phyloP scores from a whole-genome alignment of 495 filamentous ascomycete species.

The Podospora tetraspora region DNA sequence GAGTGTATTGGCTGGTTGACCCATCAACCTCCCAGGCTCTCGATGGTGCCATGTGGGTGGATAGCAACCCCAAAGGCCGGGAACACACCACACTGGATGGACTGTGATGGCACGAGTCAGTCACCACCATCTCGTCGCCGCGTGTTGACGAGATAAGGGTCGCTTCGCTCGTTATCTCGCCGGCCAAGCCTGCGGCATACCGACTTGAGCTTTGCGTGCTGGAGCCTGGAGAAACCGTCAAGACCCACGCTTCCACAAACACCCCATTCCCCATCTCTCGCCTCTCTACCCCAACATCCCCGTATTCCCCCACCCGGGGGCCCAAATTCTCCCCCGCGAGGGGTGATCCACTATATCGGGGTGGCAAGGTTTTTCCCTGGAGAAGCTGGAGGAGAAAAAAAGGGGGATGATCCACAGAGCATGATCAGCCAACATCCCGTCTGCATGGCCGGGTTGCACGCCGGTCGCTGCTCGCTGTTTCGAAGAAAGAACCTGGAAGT shows the following conservation, averaged over 20 bases:
- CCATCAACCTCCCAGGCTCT: no score
- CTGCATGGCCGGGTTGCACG: background rate
- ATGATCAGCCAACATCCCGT: background rate
- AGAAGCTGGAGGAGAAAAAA: background rate
- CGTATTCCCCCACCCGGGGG: background rate
- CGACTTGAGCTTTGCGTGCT: background rate
- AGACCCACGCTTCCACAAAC: background rate
- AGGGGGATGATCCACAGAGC: background rate
- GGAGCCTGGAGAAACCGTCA: background rate
- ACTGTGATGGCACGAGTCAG: background rate
- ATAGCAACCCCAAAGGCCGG: background rate
- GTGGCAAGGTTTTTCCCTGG: background rate
- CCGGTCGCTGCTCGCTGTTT: background rate
- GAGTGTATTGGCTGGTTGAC: no score
- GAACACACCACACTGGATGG: background rate
- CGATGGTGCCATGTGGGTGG: no score
- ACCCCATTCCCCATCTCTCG: background rate
- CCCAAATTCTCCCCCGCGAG: background rate
- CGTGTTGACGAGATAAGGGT: background rate
- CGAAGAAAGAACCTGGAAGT: background rate
- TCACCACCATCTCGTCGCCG: no score
- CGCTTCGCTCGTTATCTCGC: background rate
- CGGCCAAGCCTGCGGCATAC: background rate
- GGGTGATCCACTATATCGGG: background rate
- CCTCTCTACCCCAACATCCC: background rate